Percentiles rank a stretch among this genome's conserved stretches.
These are phyloP conservation scores for Phellopilus nigrolimitatus DNA, from an alignment of 1,284 basidiomycete genomes.

Conservation along the genomic window DNA sequence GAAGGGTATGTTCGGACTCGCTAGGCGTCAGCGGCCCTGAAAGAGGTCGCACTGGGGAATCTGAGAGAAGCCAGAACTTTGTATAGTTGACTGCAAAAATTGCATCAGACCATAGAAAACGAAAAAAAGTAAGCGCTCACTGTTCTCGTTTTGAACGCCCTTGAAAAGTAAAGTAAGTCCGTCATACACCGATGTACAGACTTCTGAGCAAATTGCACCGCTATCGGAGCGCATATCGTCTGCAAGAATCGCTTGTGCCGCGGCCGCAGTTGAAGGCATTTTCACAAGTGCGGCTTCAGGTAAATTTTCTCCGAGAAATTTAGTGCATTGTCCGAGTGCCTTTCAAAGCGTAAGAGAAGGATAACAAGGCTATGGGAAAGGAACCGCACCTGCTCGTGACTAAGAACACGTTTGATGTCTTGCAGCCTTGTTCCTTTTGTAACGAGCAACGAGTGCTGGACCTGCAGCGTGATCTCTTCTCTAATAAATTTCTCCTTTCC, in stretches of 20 bases:
- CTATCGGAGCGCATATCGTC: conserved; percentile 31
- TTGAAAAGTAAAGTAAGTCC: conserved; percentile 52
- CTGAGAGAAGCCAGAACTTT: conserved; percentile 54
- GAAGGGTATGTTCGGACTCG: neutral
- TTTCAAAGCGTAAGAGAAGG: conserved; percentile 27
- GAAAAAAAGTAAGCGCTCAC: conserved; percentile 33
- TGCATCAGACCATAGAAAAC: neutral
- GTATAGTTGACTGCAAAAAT: conserved; percentile 51
- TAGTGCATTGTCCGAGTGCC: conserved; percentile 74
- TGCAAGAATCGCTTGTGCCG: conserved; percentile 48
- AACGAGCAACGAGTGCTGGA: conserved; percentile 67
- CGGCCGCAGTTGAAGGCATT: conserved; percentile 63
- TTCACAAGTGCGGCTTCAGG: conserved; percentile 48
- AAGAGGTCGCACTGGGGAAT: conserved; percentile 28
- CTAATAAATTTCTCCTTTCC: conserved; percentile 45
- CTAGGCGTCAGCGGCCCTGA: conserved; percentile 19
- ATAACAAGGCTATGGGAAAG: conserved; percentile 5
- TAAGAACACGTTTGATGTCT: conserved; percentile 53
- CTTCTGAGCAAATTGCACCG: conserved; percentile 69
- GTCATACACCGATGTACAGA: conserved; percentile 53
- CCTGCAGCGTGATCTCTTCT: conserved; percentile 51
- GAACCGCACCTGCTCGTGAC: conserved; percentile 65
- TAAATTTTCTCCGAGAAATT: conserved; percentile 49
- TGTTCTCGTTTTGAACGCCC: conserved; percentile 57
- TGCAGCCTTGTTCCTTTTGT: conserved; percentile 48